phyloP scores from a whole-genome alignment of 2,329 filamentous ascomycete genomes.

The Pseudogymnoascus sp. region DNA sequence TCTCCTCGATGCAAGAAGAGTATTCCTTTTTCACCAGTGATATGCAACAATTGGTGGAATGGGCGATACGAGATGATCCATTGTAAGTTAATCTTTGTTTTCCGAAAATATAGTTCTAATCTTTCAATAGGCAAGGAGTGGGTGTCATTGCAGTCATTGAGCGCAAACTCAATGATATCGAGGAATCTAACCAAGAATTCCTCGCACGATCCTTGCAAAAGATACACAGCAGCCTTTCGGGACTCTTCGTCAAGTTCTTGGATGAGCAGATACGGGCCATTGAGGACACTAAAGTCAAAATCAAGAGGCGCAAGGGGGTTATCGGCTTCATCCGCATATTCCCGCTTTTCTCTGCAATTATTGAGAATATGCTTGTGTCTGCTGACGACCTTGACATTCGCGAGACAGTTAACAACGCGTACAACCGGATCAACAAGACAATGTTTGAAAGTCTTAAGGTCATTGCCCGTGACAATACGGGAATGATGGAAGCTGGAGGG shows the following conservation, averaged over 20 bases:
- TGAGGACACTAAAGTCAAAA: slow-evolving; percentile 97
- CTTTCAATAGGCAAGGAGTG: slow-evolving; percentile 64
- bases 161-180: slow-evolving; percentile 67
- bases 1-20: slow-evolving; percentile 82
- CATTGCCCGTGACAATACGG: slow-evolving; percentile 68
- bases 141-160: slow-evolving; percentile 78
- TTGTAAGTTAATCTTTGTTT: slow-evolving; percentile 51
- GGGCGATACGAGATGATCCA: slow-evolving; percentile 73
- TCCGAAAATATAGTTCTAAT: slow-evolving; percentile 16
- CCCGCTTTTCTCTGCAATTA: slow-evolving; percentile 71
- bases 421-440: slow-evolving; percentile 78
- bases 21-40: slow-evolving; percentile 77
- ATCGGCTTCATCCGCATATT: slow-evolving; percentile 94
- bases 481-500: slow-evolving; percentile 39
- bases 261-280: slow-evolving; percentile 94
- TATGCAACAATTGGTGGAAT: slow-evolving; percentile 72
- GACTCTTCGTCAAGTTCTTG: slow-evolving; percentile 78
- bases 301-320: slow-evolving; percentile 96
- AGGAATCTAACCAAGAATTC: slow-evolving; percentile 90
- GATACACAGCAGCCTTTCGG: slow-evolving; percentile 65
- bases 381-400: slow-evolving; percentile 61
- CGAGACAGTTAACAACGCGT: slow-evolving; percentile 75
- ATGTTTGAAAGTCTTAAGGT: slow-evolving; percentile 98
- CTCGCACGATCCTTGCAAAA: slow-evolving; percentile 73
- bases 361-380: slow-evolving; percentile 73